Conservation (phyloP, 2,329 filamentous ascomycete genomes). For the Rutstroemia sp. region DNA sequence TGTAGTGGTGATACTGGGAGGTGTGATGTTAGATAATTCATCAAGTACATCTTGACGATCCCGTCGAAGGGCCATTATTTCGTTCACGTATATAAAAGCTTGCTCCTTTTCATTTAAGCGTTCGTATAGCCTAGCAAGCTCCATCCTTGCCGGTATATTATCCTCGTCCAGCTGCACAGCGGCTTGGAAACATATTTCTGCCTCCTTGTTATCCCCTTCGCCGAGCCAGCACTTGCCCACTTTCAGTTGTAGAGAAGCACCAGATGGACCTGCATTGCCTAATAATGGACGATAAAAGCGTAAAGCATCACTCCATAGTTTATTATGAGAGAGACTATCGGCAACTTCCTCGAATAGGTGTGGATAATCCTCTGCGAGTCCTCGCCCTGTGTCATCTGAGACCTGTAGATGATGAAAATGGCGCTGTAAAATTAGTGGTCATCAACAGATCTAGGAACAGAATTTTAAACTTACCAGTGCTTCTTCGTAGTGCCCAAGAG, state of each 20-base stretch:
- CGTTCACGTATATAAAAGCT: conserved; percentile 68
- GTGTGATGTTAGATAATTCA: conserved; percentile 14
- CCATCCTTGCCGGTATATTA: conserved; percentile 68
- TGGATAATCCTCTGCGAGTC: conserved; percentile 56
- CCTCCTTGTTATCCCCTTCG: conserved; percentile 55
- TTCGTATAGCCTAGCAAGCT: conserved; percentile 81
- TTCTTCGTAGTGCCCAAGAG: conserved; percentile 60
- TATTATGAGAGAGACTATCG: conserved; percentile 46
- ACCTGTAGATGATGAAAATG: conserved; percentile 68
- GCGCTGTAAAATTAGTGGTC: conserved; percentile 34
- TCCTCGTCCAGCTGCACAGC: conserved; percentile 65
- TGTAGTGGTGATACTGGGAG: conserved; percentile 9
- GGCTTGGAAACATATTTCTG: conserved; percentile 69
- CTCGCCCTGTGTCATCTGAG: conserved; percentile 39
- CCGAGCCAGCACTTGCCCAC: conserved; percentile 61
- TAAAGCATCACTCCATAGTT: conserved; percentile 46
- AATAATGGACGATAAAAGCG: conserved; percentile 50
- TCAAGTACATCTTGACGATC: conserved; percentile 41
- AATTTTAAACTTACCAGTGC: conserved; percentile 52
- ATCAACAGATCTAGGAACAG: conserved; percentile 7
- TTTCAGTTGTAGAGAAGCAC: conserved; percentile 33
- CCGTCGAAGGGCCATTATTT: conserved; percentile 49
- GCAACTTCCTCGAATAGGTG: conserved; percentile 73
- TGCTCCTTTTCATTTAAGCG: conserved; percentile 64
- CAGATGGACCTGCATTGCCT: conserved; percentile 39